Base-by-base conservation (phyloP, 805 yeast species). In the Pichia eremophila region DNA sequence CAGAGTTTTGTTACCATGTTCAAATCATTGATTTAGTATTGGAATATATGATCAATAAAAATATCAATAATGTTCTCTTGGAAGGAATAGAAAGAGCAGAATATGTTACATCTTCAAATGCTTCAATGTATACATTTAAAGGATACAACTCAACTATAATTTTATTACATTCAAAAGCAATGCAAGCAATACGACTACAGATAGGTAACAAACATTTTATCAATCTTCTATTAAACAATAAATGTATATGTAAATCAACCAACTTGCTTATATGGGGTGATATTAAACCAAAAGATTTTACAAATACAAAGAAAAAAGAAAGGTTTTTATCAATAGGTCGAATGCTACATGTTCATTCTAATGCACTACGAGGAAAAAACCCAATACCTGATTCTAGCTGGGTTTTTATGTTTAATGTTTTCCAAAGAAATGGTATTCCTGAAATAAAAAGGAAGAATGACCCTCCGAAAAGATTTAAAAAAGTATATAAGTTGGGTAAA, bases 21-120 rank as follows among this genome's bases (percentile, higher is more conserved):
- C 71, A 69, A 22, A 56, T 72, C 4, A 56, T 80, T 4, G 79
- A 77, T 50, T 46, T 57, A 8, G 51, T 77, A n/a, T 55, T 77
- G 1, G 50, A 51, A 3, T 59, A 59, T 46, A 51, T 76, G 36
- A 41, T 66, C 1, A 48, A 52, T 2, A 53, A 58, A 11, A 61
- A 63, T 19, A 54, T 59, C 3, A 48, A 58, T 4, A 77, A 77
- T 56, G 65, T 66, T 0, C 44, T 81, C 6, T 51, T 65, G 0
- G 54, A 57, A 41, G 85, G 83, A 0, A 54, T 41, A 5, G 61
- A 68, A 41, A 72, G 71, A 0, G 49, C 54, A 2, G 56, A 51
- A 5, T 31, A 43, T 8, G 51, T 56, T 8, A 50, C 64, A 9
- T 57, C 66, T 0, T 54, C 60, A 8, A 18, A 32, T 12, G 57